These are phyloP conservation scores for Nakazawaea sp. DNA, from an alignment of 805 yeast species.

Conservation along the genomic window DNA sequence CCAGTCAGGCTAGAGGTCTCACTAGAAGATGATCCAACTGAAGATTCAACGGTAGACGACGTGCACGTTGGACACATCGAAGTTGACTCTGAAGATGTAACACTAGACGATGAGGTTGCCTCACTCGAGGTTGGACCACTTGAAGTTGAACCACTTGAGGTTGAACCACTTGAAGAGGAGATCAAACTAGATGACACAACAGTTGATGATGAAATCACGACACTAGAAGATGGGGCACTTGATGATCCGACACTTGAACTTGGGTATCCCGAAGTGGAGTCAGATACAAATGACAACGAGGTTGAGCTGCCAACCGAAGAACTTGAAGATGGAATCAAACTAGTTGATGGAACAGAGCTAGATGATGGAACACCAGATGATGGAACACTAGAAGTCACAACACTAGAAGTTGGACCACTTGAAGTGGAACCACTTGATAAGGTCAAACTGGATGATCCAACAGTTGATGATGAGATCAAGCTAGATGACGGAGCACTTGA, in stretches of 20 bases:
- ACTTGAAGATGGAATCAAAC: background rate
- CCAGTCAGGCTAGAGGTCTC: background rate
- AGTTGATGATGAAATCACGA: background rate
- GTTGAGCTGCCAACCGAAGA: background rate
- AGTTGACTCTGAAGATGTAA: background rate
- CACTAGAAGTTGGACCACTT: background rate
- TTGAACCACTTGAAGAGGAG: background rate
- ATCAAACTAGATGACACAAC: background rate
- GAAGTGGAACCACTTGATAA: too few relatives aligned
- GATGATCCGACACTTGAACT: background rate
- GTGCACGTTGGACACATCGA: too few relatives aligned
- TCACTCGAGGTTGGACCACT: background rate
- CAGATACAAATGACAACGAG: background rate
- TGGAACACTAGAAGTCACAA: background rate
- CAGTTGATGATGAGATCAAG: background rate
- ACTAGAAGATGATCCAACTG: background rate
- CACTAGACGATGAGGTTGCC: background rate
- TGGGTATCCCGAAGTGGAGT: background rate
- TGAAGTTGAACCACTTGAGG: background rate
- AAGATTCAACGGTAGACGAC: background rate
- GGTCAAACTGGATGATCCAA: background rate
- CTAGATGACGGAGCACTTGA: background rate
- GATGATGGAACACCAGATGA: background rate
- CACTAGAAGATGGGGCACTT: background rate
- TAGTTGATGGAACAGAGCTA: slow-evolving; percentile 1